Conservation (phyloP, 2,329 filamentous ascomycete genomes). For the Fusarium concolor region DNA sequence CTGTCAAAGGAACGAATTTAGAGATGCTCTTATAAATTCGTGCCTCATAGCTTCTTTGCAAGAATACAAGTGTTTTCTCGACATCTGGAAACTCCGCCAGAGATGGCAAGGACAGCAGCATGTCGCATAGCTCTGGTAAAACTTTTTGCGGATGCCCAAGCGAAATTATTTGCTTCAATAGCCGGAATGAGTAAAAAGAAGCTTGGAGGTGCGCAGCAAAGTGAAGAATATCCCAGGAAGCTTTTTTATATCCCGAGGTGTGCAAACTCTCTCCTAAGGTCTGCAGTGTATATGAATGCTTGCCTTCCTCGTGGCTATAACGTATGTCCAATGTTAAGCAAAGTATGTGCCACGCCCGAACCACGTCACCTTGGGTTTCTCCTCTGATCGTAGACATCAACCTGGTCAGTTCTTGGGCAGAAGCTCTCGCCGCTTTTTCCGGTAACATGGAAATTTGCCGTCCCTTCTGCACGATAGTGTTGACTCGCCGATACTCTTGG, state of each 20-base stretch:
- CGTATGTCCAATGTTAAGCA: slow-evolving; percentile 47
- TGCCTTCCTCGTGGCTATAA: slow-evolving; percentile 46
- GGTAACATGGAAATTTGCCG: slow-evolving; percentile 38
- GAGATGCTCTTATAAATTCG: slow-evolving; percentile 25
- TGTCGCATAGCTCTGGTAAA: slow-evolving; percentile 31
- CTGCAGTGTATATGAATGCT: slow-evolving; percentile 42
- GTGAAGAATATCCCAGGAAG: slow-evolving; percentile 70
- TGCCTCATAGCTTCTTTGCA: slow-evolving; percentile 25
- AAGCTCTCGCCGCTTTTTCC: slow-evolving; percentile 5
- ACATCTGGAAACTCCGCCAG: slow-evolving; percentile 44
- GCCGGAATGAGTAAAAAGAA: slow-evolving; percentile 70
- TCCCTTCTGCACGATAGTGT: slow-evolving; percentile 47
- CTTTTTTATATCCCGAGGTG: not conserved
- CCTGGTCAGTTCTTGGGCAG: slow-evolving; percentile 34
- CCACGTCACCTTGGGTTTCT: not conserved
- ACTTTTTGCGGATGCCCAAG: slow-evolving; percentile 10
- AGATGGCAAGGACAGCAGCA: slow-evolving; percentile 44
- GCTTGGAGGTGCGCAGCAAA: slow-evolving; percentile 70
- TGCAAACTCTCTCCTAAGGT: slow-evolving; percentile 35
- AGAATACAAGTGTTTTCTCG: slow-evolving; percentile 29
- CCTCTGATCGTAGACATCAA: slow-evolving; percentile 31
- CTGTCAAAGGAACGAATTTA: slow-evolving; percentile 34
- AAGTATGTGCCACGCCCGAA: slow-evolving; percentile 44
- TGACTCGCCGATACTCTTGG: slow-evolving; percentile 54
- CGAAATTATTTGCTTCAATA: slow-evolving; percentile 54